Evolutionary conservation across 2,329 filamentous ascomycete species (phyloP).

Genomic region (Ophiostoma ips): DNA sequence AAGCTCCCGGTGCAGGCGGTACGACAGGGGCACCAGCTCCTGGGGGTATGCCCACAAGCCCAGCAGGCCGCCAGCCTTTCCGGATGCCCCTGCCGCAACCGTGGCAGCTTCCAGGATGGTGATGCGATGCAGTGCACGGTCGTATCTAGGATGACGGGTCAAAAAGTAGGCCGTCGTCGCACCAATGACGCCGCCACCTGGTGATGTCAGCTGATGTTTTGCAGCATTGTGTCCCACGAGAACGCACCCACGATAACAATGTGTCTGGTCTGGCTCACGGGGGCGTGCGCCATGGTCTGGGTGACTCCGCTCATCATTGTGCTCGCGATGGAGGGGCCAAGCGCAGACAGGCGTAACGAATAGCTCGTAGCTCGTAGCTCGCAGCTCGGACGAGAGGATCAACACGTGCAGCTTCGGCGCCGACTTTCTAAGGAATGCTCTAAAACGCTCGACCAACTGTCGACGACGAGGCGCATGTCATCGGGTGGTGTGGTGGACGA

Average conservation of each 20-base stretch:
- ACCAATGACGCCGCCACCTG: conserved; percentile 87
- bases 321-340: too few relatives aligned
- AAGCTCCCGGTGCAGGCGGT: conserved; percentile 67
- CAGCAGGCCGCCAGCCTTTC: conserved; percentile 84
- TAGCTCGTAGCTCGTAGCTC: too few relatives aligned
- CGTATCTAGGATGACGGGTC: conserved; percentile 70
- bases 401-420: too few relatives aligned
- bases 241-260: conserved; percentile 31
- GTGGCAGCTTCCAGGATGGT: conserved; percentile 74
- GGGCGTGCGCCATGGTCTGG: conserved; percentile 4
- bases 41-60: conserved; percentile 84
- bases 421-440: too few relatives aligned
- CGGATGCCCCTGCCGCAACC: conserved; percentile 83
- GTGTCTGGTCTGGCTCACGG: conserved; percentile 5
- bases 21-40: conserved; percentile 74
- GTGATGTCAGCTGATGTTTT: not conserved
- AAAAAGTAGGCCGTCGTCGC: conserved; percentile 84
- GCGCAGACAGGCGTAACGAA: too few relatives aligned
- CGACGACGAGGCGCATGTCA: too few relatives aligned
- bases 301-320: not conserved
- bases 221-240: not conserved
- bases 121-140: conserved; percentile 60
- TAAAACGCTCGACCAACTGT: too few relatives aligned
- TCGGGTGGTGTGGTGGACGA: too few relatives aligned
- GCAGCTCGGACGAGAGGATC: not conserved